Evolutionary conservation across 108 stramenopile genomes (phyloP).

Genomic region (Cyclotella sp.): DNA sequence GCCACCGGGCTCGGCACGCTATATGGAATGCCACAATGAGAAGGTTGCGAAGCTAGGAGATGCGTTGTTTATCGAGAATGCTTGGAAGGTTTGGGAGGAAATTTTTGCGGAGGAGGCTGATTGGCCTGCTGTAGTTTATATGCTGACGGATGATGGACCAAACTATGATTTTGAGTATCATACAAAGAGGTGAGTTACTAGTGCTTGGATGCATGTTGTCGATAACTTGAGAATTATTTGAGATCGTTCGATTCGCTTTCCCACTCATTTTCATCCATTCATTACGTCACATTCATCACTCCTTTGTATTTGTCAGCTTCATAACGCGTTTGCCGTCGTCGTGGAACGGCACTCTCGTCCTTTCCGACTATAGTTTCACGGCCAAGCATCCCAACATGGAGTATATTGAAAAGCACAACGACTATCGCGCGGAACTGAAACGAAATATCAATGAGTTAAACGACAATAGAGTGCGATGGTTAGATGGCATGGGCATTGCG

Average conservation of each 20-base stretch:
- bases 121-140: slow-evolving; percentile 42
- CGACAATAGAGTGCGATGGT: slow-evolving; percentile 39
- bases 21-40: slow-evolving; percentile 48
- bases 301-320: slow-evolving; percentile 7
- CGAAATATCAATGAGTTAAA: slow-evolving; percentile 8
- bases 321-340: background rate
- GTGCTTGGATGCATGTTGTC: background rate
- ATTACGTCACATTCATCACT: background rate
- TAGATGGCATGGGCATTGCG: slow-evolving; percentile 45
- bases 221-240: background rate
- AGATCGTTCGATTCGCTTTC: background rate
- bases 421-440: slow-evolving; percentile 2
- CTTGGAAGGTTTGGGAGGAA: slow-evolving; percentile 46
- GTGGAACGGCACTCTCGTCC: slow-evolving; percentile 41
- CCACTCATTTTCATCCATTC: background rate
- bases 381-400: slow-evolving; percentile 17
- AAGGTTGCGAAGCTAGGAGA: slow-evolving; percentile 34
- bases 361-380: slow-evolving; percentile 31
- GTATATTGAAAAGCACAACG: slow-evolving; percentile 9
- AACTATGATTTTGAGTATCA: slow-evolving; percentile 43
- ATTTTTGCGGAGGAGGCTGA: slow-evolving; percentile 31
- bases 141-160: slow-evolving; percentile 26
- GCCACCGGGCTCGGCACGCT: background rate
- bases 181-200: slow-evolving; percentile 8
- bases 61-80: slow-evolving; percentile 39